Percentiles rank a stretch among this genome's conserved stretches.
Conservation (phyloP, 169 alveolate genomes). For the Hammondia hammondi region DNA sequence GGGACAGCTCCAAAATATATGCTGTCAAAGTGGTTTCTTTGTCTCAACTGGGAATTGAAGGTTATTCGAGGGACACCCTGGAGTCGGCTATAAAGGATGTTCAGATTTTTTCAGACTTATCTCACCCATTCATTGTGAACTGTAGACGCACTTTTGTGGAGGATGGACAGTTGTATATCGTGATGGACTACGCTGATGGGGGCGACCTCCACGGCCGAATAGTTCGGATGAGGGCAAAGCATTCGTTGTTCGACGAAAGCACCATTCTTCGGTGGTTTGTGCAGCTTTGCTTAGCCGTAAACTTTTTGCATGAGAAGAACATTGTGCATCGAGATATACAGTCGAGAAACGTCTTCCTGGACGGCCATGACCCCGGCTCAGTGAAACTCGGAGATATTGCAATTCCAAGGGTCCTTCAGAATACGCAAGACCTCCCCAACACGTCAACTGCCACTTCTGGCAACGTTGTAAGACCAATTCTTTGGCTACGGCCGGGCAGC, state of each 20-base stretch:
- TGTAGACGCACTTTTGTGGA: conserved; percentile 91
- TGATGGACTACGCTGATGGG: conserved; percentile 89
- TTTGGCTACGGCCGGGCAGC: neutral
- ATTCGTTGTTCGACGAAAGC: conserved; percentile 15
- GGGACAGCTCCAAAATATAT: neutral
- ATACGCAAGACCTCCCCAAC: conserved; percentile 93
- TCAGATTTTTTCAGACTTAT: conserved; percentile 85
- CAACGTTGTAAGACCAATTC: conserved; percentile 82
- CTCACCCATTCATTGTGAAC: conserved; percentile 92
- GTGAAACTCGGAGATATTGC: conserved; percentile 94
- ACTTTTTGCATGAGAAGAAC: conserved; percentile 90
- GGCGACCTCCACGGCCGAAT: conserved; percentile 62
- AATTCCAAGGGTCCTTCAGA: conserved; percentile 92
- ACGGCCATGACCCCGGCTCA: conserved; percentile 79
- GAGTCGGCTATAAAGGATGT: neutral
- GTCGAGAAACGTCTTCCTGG: conserved; percentile 90
- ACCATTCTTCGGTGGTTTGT: conserved; percentile 81
- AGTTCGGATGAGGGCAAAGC: neutral
- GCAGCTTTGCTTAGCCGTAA: conserved; percentile 88
- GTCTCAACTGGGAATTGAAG: neutral
- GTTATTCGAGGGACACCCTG: neutral
- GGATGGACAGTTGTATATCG: conserved; percentile 85
- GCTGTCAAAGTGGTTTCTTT: neutral
- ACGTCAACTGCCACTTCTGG: conserved; percentile 98
- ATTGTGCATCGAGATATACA: conserved; percentile 93